Evolutionary conservation across 2,329 filamentous ascomycete species (phyloP).

Genomic region (Corinectria fuckeliana): DNA sequence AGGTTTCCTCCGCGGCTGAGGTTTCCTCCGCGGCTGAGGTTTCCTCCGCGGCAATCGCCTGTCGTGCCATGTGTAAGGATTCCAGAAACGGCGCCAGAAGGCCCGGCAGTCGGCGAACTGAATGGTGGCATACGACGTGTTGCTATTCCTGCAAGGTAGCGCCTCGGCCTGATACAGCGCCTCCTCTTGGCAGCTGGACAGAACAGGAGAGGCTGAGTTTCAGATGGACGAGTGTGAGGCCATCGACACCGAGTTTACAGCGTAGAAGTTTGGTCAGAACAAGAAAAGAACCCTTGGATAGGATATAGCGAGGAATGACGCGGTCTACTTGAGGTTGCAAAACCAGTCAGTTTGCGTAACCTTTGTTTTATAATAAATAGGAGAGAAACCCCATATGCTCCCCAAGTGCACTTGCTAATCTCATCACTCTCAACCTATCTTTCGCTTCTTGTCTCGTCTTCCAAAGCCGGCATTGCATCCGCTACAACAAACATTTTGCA

Average conservation of each 20-base stretch:
- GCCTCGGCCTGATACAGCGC: neutral
- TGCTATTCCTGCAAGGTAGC: conserved; percentile 27
- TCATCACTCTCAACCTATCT: conserved; percentile 12
- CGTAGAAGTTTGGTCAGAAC: neutral
- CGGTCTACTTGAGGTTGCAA: neutral
- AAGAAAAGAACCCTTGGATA: neutral
- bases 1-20: neutral
- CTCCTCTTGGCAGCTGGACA: conserved; percentile 5
- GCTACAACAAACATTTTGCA: conserved; percentile 1
- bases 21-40: neutral
- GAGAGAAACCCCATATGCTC: neutral
- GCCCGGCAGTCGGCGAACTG: neutral
- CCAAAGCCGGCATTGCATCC: conserved; percentile 4
- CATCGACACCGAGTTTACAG: neutral
- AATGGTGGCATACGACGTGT: conserved; percentile 27
- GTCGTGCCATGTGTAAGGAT: neutral
- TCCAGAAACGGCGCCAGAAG: neutral
- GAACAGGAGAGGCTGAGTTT: conserved; percentile 21
- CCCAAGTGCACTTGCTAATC: too few relatives aligned
- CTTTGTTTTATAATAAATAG: too few relatives aligned
- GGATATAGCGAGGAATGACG: neutral
- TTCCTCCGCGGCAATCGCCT: neutral
- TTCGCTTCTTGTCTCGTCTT: conserved; percentile 18
- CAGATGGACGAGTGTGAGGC: neutral
- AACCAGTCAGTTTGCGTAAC: neutral